Percentiles rank a stretch among this genome's conserved stretches.
These are phyloP conservation scores for Yamadazyma ubonensis DNA, from an alignment of 805 yeast genomes.

Conservation along the genomic window DNA sequence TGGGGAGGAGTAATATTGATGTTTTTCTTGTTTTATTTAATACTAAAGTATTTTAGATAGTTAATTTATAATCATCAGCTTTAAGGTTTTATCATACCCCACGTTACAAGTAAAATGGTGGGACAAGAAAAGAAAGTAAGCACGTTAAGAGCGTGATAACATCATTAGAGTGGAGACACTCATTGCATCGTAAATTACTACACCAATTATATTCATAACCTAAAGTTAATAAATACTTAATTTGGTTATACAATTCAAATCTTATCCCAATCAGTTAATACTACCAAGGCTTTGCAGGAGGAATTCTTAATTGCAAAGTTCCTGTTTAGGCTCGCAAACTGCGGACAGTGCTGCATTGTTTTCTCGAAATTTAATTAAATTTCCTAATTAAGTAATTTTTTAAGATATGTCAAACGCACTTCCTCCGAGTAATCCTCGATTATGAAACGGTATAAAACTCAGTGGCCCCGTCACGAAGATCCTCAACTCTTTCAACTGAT, in stretches of 20 bases:
- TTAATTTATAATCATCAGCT: too few species aligned
- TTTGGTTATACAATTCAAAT: background rate
- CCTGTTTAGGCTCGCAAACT: constrained; percentile 8
- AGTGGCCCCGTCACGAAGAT: background rate
- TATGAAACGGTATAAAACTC: constrained; percentile 4
- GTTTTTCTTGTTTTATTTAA: constrained; percentile 64
- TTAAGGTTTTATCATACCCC: too few species aligned
- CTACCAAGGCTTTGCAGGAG: constrained; percentile 1
- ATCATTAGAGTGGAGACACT: background rate
- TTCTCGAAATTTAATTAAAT: constrained; percentile 10
- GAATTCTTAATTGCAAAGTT: background rate
- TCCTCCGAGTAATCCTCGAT: background rate
- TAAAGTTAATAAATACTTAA: background rate
- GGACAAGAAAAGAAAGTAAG: background rate
- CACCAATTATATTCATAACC: background rate
- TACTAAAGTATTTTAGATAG: constrained; percentile 62
- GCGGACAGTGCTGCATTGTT: constrained; percentile 4
- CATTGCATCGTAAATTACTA: constrained; percentile 5
- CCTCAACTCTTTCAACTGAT: background rate
- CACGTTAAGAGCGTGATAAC: background rate
- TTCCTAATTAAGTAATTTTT: constrained; percentile 21
- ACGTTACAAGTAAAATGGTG: background rate
- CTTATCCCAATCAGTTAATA: constrained; percentile 5
- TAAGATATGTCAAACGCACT: constrained; percentile 12
- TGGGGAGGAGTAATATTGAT: constrained; percentile 68